These are phyloP conservation scores for Excoecaria cochinchinensis DNA, from an alignment of 345 rosid species.

Conservation along the genomic window DNA sequence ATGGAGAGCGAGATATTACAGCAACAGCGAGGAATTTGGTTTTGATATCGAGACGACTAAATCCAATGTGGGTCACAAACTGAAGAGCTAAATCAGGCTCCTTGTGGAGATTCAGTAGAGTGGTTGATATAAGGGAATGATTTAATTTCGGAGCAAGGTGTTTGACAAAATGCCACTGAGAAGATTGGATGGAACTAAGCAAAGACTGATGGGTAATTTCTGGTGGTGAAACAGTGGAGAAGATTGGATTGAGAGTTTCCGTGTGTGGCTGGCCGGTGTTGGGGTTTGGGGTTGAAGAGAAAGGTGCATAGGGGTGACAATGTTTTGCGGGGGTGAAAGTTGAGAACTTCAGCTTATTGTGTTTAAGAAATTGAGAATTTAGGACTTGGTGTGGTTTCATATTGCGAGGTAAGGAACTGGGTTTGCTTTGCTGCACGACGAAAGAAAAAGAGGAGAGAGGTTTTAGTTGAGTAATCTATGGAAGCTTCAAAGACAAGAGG, in stretches of 20 bases:
- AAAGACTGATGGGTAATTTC: constrained; percentile 18
- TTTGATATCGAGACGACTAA: constrained; percentile 41
- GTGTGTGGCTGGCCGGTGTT: background rate
- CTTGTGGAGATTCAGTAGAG: constrained; percentile 48
- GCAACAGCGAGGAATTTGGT: constrained; percentile 65
- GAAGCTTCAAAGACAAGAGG: background rate
- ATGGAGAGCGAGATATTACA: constrained; percentile 49
- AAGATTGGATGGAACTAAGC: constrained; percentile 39
- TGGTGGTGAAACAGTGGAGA: background rate
- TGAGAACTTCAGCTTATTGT: constrained; percentile 12
- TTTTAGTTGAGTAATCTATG: background rate
- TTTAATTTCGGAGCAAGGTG: constrained; percentile 44
- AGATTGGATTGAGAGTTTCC: constrained; percentile 13
- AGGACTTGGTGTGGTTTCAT: constrained; percentile 36
- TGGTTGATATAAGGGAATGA: constrained; percentile 42
- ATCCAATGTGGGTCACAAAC: constrained; percentile 45
- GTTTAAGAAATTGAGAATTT: constrained; percentile 9
- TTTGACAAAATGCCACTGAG: constrained; percentile 81
- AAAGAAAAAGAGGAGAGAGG: background rate
- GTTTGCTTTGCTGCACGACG: background rate
- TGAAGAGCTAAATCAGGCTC: constrained; percentile 57
- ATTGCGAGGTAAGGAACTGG: background rate
- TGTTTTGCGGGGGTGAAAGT: background rate
- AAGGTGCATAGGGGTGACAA: constrained; percentile 3
- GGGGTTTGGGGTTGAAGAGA: constrained; percentile 27